These are phyloP conservation scores for Fusarium ambrosium DNA, from an alignment of 2,329 filamentous ascomycete genomes.

Conservation along the genomic window DNA sequence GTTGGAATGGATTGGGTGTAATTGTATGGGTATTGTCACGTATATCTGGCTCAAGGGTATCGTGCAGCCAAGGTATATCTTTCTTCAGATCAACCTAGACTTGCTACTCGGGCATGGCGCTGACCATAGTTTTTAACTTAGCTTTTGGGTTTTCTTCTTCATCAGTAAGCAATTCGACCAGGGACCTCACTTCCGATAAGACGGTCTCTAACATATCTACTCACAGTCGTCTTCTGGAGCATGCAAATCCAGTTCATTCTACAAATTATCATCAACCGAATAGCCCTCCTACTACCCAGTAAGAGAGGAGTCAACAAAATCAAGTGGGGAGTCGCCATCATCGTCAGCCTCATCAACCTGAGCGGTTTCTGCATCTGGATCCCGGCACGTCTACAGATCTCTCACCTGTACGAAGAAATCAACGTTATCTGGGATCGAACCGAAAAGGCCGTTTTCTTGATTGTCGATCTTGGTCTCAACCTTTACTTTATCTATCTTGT, in stretches of 20 bases:
- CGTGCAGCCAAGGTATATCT: slow-evolving; percentile 14
- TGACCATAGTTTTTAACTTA: neutral
- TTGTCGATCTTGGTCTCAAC: slow-evolving; percentile 29
- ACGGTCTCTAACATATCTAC: neutral
- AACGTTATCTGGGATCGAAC: slow-evolving; percentile 37
- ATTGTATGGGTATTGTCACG: slow-evolving; percentile 29
- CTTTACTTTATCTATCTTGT: slow-evolving; percentile 38
- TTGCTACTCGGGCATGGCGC: accelerated
- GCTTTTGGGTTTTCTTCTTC: slow-evolving; percentile 39
- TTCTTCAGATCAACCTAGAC: neutral
- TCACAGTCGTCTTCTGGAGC: slow-evolving; percentile 28
- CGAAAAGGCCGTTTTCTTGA: slow-evolving; percentile 32
- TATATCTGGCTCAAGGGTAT: slow-evolving; percentile 25
- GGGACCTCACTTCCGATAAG: no score
- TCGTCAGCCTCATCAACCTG: slow-evolving; percentile 29
- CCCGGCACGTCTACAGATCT: slow-evolving; percentile 28
- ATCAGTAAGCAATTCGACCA: slow-evolving; percentile 21
- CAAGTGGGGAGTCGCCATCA: slow-evolving; percentile 24
- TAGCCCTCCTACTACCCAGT: slow-evolving; percentile 26
- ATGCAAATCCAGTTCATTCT: slow-evolving; percentile 38
- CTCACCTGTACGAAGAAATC: slow-evolving; percentile 26
- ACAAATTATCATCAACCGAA: slow-evolving; percentile 38
- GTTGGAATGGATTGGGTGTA: slow-evolving; percentile 36
- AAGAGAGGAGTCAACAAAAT: slow-evolving; percentile 25
- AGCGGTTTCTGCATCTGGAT: slow-evolving; percentile 38